A percentile compares a stretch with the other conserved stretches of the same genome.
Conservation (phyloP, 768 basidiomycete species). For the Crucibulum laeve region DNA sequence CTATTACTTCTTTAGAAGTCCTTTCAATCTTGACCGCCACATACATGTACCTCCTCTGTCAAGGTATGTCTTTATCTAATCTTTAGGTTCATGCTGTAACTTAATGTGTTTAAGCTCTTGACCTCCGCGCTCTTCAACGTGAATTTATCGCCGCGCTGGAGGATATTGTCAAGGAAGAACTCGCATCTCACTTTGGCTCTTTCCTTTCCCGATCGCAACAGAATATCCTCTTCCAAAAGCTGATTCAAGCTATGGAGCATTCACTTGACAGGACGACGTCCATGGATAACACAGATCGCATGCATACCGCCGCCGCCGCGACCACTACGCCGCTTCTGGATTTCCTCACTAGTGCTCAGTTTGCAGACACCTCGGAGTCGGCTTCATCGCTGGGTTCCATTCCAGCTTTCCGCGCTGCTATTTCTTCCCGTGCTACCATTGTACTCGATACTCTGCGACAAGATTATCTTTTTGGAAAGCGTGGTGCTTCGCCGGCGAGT, state of each 20-base stretch:
- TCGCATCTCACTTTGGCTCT: slow-evolving; percentile 39
- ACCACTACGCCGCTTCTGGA: slow-evolving; percentile 45
- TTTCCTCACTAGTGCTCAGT: slow-evolving; percentile 44
- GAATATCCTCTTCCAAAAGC: slow-evolving; percentile 22
- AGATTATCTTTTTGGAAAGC: slow-evolving; percentile 53
- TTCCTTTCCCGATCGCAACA: slow-evolving; percentile 25
- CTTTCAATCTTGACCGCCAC: slow-evolving; percentile 65
- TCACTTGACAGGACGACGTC: slow-evolving; percentile 62
- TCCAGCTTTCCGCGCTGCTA: slow-evolving; percentile 44
- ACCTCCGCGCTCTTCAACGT: slow-evolving; percentile 68
- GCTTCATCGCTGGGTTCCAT: slow-evolving; percentile 26
- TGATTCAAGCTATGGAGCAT: slow-evolving; percentile 39
- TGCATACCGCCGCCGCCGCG: slow-evolving; percentile 59
- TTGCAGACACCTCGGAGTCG: slow-evolving; percentile 14
- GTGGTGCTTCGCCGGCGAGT: slow-evolving; percentile 62
- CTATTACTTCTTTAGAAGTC: slow-evolving; percentile 65
- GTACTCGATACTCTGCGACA: slow-evolving; percentile 45
- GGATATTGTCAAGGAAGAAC: slow-evolving; percentile 44
- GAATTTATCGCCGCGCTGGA: slow-evolving; percentile 50
- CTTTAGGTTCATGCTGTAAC: not conserved
- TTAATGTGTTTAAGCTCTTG: slow-evolving; percentile 45
- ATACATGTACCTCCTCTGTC: slow-evolving; percentile 70
- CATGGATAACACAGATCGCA: slow-evolving; percentile 68
- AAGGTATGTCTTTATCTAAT: slow-evolving; percentile 31
- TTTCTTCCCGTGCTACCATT: slow-evolving; percentile 42